Conservation (phyloP, 140 eudicot genomes). For the Oenanthe javanica region DNA sequence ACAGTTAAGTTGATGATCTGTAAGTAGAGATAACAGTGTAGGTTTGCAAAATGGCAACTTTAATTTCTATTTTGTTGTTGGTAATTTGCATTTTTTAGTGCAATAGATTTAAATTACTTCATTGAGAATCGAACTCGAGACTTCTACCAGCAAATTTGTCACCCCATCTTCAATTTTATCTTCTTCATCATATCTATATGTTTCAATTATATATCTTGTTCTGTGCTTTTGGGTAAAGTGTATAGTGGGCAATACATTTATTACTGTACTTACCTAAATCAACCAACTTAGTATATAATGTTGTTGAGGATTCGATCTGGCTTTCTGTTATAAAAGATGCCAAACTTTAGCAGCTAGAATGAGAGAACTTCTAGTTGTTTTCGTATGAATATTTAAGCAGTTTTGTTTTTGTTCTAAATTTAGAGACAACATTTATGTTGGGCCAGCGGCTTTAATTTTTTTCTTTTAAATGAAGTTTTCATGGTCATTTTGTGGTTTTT, state of each 20-base stretch:
- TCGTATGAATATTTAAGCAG: background rate
- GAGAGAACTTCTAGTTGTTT: background rate
- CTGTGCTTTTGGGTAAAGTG: background rate
- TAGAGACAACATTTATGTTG: background rate
- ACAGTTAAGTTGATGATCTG: background rate
- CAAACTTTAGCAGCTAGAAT: background rate
- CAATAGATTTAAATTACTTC: background rate
- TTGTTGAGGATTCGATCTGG: conserved; percentile 2
- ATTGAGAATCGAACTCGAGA: background rate
- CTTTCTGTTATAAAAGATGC: background rate
- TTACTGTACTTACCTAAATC: background rate
- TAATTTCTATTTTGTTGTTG: background rate
- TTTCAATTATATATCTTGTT: background rate
- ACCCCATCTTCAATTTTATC: background rate
- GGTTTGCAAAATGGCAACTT: background rate
- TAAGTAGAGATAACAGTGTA: background rate
- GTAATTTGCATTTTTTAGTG: background rate
- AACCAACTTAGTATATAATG: background rate
- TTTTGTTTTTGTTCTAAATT: background rate
- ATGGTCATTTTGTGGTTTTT: background rate
- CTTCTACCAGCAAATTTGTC: background rate
- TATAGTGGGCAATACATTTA: background rate
- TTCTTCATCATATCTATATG: background rate
- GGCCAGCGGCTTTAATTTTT: background rate
- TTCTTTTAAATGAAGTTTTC: background rate